Conservation (phyloP, 1,284 basidiomycete genomes). For the Kwoniella shivajii region DNA sequence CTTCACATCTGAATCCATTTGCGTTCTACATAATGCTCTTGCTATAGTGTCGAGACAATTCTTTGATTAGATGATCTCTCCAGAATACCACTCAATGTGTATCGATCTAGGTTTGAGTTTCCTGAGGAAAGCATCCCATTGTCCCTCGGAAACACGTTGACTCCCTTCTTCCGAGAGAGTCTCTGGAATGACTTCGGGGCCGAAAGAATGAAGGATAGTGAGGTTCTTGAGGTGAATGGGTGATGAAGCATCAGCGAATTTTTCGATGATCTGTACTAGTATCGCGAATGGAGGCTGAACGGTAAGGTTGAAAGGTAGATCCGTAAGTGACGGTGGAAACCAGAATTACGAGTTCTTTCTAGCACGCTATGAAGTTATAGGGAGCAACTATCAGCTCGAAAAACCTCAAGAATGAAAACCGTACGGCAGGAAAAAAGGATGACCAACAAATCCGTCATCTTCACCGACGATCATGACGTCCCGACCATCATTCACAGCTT, state of each 20-base stretch:
- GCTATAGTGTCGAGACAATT: conserved; percentile 14
- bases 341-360: background rate
- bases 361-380: background rate
- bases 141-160: background rate
- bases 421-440: background rate
- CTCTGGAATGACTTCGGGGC: background rate
- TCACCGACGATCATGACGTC: conserved; percentile 4
- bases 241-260: background rate
- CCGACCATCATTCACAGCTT: background rate
- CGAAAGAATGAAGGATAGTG: background rate
- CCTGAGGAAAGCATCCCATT: background rate
- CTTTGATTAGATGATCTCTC: background rate
- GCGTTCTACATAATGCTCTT: background rate
- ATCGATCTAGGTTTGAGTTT: background rate
- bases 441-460: conserved; percentile 1
- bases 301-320: background rate
- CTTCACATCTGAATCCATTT: background rate
- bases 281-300: background rate
- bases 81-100: conserved; percentile 3
- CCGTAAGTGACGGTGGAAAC: background rate
- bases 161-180: background rate
- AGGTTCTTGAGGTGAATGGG: background rate
- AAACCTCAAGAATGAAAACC: background rate
- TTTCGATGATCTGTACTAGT: background rate
- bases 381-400: background rate